Evolutionary conservation across 805 yeast genomes (phyloP).

Genomic region (Saccharomycopsis olivae): DNA sequence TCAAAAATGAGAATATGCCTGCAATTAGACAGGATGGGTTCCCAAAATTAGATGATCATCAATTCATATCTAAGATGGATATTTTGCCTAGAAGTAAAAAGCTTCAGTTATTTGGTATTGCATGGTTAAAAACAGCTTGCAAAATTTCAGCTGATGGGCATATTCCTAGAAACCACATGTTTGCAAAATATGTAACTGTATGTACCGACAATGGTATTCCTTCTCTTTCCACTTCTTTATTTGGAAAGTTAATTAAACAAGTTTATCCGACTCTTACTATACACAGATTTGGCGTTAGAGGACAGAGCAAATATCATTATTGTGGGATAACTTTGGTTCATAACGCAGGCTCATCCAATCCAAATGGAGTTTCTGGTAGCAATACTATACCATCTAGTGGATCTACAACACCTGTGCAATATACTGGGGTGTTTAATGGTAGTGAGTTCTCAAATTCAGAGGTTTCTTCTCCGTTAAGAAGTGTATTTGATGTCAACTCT

Average conservation of each 20-base stretch:
- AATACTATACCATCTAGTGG: constrained; percentile 2
- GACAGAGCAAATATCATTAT: constrained; percentile 72
- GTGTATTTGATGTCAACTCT: constrained; percentile 7
- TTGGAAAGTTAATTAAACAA: constrained; percentile 60
- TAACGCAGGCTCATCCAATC: background rate
- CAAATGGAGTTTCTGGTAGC: background rate
- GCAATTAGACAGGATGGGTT: background rate
- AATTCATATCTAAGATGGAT: constrained; percentile 22
- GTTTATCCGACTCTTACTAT: constrained; percentile 57
- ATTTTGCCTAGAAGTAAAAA: constrained; percentile 25
- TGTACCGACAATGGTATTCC: constrained; percentile 45
- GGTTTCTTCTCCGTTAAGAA: constrained; percentile 14
- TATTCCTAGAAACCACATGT: constrained; percentile 57
- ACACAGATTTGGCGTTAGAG: constrained; percentile 67
- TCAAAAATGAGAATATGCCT: background rate
- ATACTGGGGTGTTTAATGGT: background rate
- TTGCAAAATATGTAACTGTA: constrained; percentile 49
- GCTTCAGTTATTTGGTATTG: constrained; percentile 68
- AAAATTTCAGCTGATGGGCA: constrained; percentile 38
- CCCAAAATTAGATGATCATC: constrained; percentile 8
- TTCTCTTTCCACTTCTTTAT: constrained; percentile 64
- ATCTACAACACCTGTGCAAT: constrained; percentile 3
- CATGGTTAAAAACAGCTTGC: constrained; percentile 65
- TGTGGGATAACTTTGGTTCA: constrained; percentile 53
- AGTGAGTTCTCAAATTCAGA: constrained; percentile 8